A percentile compares a stretch with the other conserved stretches of the same genome.
Evolutionary conservation across 225 moss, liverwort and hornwort genomes (phyloP).

Genomic region (Lunularia cruciata): DNA sequence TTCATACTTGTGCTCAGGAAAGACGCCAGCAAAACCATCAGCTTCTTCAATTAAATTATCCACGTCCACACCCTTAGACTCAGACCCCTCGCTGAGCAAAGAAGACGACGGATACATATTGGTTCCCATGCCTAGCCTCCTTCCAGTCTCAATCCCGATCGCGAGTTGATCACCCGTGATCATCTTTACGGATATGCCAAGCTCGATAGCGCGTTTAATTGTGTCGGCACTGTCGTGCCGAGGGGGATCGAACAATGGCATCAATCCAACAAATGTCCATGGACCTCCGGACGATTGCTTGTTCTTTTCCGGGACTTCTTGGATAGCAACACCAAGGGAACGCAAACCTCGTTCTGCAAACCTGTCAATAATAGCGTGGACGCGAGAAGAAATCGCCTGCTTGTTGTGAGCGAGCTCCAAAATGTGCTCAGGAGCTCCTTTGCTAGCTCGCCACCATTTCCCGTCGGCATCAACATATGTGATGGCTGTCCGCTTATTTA

Average conservation of each 20-base stretch:
- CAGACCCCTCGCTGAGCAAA: not conserved
- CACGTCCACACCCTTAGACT: not conserved
- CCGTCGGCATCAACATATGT: conserved; percentile 37
- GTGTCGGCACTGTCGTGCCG: conserved; percentile 21
- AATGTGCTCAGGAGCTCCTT: conserved; percentile 51
- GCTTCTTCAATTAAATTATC: conserved; percentile 38
- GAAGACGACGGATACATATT: conserved; percentile 27
- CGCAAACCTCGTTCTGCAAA: conserved; percentile 23
- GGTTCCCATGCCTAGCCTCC: conserved; percentile 26
- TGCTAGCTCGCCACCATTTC: conserved; percentile 40
- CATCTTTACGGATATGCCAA: conserved; percentile 21
- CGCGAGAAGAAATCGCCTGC: conserved; percentile 3
- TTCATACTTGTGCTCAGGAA: conserved; percentile 46
- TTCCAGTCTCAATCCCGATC: conserved; percentile 21
- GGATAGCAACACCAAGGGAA: conserved; percentile 12
- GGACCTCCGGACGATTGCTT: conserved; percentile 14
- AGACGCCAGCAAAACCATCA: conserved; percentile 48
- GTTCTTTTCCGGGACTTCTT: conserved; percentile 20
- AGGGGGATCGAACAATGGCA: conserved; percentile 22
- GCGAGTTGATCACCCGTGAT: conserved; percentile 25
- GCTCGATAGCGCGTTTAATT: conserved; percentile 23
- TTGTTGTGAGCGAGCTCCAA: conserved; percentile 19
- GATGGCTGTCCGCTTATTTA: conserved; percentile 50
- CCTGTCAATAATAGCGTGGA: conserved; percentile 8
- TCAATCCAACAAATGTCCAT: conserved; percentile 14